A percentile compares a stretch with the other conserved stretches of the same genome.
Conservation (phyloP, 139 green algal species). For the Yamagishiella unicocca region DNA sequence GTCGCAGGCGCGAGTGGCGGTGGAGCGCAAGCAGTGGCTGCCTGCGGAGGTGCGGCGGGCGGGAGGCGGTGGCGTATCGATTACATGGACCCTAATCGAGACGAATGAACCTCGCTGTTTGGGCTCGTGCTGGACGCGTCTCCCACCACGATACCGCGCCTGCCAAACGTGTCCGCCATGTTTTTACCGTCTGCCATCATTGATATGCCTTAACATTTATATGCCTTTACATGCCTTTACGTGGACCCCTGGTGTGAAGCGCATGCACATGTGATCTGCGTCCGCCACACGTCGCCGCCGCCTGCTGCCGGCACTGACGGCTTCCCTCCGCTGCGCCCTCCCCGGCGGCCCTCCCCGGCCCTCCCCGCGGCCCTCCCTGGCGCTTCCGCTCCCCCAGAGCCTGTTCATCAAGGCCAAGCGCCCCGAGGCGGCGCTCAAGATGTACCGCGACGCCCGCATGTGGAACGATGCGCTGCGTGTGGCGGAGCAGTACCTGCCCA, state of each 20-base stretch:
- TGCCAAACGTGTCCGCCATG: neutral
- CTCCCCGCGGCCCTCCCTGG: neutral
- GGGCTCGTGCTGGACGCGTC: no score
- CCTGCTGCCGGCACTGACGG: no score
- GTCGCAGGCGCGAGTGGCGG: slow-evolving; percentile 57
- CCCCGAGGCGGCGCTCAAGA: slow-evolving; percentile 81
- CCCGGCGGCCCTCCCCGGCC: neutral
- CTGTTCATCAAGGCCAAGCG: slow-evolving; percentile 80
- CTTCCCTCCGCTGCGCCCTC: neutral
- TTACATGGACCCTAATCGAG: no score
- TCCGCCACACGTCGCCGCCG: no score
- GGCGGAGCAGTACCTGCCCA: slow-evolving; percentile 84
- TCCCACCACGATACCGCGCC: no score
- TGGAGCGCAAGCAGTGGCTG: slow-evolving; percentile 56
- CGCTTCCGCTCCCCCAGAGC: neutral
- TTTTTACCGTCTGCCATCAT: neutral
- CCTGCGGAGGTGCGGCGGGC: slow-evolving; percentile 11
- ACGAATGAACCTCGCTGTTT: no score
- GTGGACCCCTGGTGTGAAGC: no score
- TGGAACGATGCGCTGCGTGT: slow-evolving; percentile 88
- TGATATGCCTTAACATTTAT: no score
- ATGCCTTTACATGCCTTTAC: no score
- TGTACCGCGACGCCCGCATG: slow-evolving; percentile 78
- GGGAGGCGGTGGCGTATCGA: no score
- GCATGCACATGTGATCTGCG: no score